Conservation (phyloP, 2,329 filamentous ascomycete species). For the Fusarium austroafricanum region DNA sequence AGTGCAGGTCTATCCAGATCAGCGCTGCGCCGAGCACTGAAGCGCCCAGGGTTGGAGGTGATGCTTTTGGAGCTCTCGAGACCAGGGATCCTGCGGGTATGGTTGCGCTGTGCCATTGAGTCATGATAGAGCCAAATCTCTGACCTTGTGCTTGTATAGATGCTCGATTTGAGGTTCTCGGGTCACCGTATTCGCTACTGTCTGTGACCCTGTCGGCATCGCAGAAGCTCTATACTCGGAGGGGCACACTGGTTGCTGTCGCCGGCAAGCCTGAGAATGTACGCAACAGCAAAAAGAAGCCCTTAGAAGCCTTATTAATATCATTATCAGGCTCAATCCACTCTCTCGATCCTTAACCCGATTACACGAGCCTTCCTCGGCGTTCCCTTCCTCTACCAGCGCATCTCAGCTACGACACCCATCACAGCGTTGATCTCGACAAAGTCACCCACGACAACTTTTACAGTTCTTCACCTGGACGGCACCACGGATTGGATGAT, state of each 20-base stretch:
- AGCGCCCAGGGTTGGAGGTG: slow-evolving; percentile 60
- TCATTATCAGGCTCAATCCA: slow-evolving; percentile 78
- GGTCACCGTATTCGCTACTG: slow-evolving; percentile 90
- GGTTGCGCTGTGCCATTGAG: slow-evolving; percentile 15
- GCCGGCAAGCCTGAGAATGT: slow-evolving; percentile 93
- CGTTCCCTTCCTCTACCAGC: slow-evolving; percentile 95
- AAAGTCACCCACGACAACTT: slow-evolving; percentile 86
- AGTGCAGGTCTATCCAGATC: slow-evolving; percentile 72
- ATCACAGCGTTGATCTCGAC: slow-evolving; percentile 90
- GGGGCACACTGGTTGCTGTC: slow-evolving; percentile 89
- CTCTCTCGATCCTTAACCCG: slow-evolving; percentile 86
- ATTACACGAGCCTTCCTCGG: slow-evolving; percentile 82
- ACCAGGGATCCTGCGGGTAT: slow-evolving; percentile 64
- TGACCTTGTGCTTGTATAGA: slow-evolving; percentile 66
- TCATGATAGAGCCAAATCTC: not conserved
- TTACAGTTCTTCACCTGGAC: slow-evolving; percentile 89
- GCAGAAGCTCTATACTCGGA: slow-evolving; percentile 90
- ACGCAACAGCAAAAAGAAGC: slow-evolving; percentile 29
- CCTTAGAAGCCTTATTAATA: slow-evolving; percentile 5
- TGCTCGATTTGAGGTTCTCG: slow-evolving; percentile 93
- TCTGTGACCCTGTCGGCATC: slow-evolving; percentile 94
- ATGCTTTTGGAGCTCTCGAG: slow-evolving; percentile 66
- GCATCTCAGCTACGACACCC: slow-evolving; percentile 86
- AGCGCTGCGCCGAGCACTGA: slow-evolving; percentile 70
- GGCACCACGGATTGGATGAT: slow-evolving; percentile 97